These are phyloP conservation scores for Scolecobasidium constrictum DNA, from an alignment of 2,329 filamentous ascomycete species.

Conservation along the genomic window DNA sequence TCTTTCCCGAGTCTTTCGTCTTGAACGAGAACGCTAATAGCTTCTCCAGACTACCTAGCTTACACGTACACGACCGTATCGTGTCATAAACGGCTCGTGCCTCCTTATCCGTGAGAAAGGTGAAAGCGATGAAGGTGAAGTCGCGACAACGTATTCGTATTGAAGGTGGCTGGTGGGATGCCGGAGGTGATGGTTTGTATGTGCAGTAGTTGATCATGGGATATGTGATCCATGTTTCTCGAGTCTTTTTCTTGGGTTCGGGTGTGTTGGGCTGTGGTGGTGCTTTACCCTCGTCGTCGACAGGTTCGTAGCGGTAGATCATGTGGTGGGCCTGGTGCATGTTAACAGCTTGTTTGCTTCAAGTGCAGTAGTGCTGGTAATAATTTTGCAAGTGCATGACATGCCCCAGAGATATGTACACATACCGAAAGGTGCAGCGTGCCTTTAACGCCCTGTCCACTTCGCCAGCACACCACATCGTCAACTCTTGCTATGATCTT, in stretches of 20 bases:
- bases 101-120: conserved; percentile 62
- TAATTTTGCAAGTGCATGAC: too few species aligned
- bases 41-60: conserved; percentile 71
- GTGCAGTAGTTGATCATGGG: conserved; percentile 79
- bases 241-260: conserved; percentile 17
- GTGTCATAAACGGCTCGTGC: conserved; percentile 82
- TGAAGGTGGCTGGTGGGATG: conserved; percentile 61
- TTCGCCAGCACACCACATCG: conserved; percentile 48
- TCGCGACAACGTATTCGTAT: conserved; percentile 85
- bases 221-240: conserved; percentile 77
- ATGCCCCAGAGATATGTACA: too few species aligned
- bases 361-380: too few species aligned
- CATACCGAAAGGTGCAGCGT: conserved; percentile 46
- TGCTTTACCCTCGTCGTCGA: conserved; percentile 24
- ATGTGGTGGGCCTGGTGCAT: conserved; percentile 48
- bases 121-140: conserved; percentile 88
- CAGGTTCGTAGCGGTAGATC: conserved; percentile 47
- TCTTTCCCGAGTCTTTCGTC: conserved; percentile 60
- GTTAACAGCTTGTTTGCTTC: too few species aligned
- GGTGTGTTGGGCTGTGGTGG: conserved; percentile 25
- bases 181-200: conserved; percentile 60
- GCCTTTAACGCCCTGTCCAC: conserved; percentile 45
- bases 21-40: conserved; percentile 84
- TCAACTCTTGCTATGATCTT: conserved; percentile 38
- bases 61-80: conserved; percentile 72